Base-by-base conservation (phyloP, 768 basidiomycete genomes). In the Ephemerocybe angulata region DNA sequence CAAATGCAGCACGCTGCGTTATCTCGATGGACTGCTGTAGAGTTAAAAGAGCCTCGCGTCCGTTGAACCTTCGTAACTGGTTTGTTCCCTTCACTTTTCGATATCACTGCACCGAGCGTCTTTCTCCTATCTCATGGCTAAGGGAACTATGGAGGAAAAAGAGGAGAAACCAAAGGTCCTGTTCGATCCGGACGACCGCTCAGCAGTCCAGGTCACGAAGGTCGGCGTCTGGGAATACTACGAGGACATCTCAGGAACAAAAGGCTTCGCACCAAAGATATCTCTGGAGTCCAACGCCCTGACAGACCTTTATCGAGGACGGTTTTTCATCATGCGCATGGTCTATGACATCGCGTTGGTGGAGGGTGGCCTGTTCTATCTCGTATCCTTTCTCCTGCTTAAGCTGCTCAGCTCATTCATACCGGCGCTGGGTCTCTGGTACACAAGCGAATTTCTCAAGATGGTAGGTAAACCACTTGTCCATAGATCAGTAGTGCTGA, bases 221-320 rank as follows among this genome's bases (percentile, higher is more conserved):
- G 55, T 88, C 35, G 88, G 88, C 40, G 82, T 89, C 38, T 91
- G 88, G 88, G 87, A 90, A 59, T 67, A 88, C 25, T 91, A 89
- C 64, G 82, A 88, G 60, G 81, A 89, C 59, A 71, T 69, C 10
- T 48, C 47, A 19, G 67, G 69, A 61, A 24, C 65, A 70, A 21
- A 79, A 41, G 72, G 80, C 4, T 74, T 75, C 80, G n/a, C 60
- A 68, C 62, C 81, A 10, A 77, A 83, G 62, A 71, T 73, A 1
- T n/a, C n/a, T n/a, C n/a, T n/a, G n/a, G n/a, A n/a, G n/a, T n/a
- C n/a, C n/a, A 73, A 73, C 10, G 64, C 78, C 6, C 79, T 80
- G 51, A 68, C 83, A 19, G 38, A 41, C 17, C 15, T 41, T 57
- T 57, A 72, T 22, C 71, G 76, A 33, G 73, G 75, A 62, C 56